Evolutionary conservation across 2,329 filamentous ascomycete species (phyloP), one percentile per base, ranked within the genome.

Genomic region (Hypoxylon sp.): DNA sequence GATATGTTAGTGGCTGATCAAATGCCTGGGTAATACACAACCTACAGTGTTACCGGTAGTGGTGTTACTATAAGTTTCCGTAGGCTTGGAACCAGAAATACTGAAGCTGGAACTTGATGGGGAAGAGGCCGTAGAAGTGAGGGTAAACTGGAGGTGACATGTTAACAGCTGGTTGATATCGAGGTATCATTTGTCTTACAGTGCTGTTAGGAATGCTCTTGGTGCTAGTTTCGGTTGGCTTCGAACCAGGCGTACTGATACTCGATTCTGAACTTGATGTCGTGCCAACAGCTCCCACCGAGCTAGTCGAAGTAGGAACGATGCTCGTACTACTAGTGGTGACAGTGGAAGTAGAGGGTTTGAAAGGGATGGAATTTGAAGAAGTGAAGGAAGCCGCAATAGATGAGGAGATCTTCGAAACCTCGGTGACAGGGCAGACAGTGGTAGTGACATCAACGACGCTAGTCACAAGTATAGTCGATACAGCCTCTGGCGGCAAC

Each of bases 381-480:
- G 60, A 60, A 50, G 63, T 73, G 41, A 69, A 68, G 12, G 71
- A 73, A 12, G 61, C 65, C 14, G 74, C 43, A n/a, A 74, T 67
- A 1, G 73, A 73, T 3, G 74, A 74, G 32, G 73, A 73, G 19
- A 75, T 68, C 2, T 68, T 60, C 3, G 67, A 32, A 3, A 66
- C 74, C 6, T 72, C 73, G 11, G 71, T 70, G 32, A 76, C 70
- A 19, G 74, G 72, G 60, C 75, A 75, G 21, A 75, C 70, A 2
- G 72, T 76, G 8, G 75, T 76, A 8, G 74, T 76, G 12, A 76
- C 21, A 32, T 68, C 74, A 48, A 76, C 57, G 21, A 74, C 72
- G 12, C 54, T 70, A 8, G 75, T 76, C 37, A 74, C 52, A 1
- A 74, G 43, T 6, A 75, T 65, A n/a, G 73, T 76, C 9, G 71